Percentiles rank a stretch among this genome's conserved stretches.
Evolutionary conservation across 371 early-diverging fungal genomes (phyloP).

Genomic region (Nematocida sp.): DNA sequence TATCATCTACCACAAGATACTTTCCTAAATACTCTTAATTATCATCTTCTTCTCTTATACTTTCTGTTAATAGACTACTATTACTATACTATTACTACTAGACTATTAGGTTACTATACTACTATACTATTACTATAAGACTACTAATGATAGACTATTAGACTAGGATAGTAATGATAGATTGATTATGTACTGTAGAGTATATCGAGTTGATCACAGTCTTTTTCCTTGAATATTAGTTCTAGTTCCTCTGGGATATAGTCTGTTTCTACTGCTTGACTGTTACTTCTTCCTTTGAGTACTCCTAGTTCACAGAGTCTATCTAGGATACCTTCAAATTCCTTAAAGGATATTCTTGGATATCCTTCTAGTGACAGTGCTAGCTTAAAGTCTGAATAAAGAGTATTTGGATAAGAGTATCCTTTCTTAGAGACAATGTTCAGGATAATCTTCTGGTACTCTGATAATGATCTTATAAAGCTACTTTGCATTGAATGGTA

Average conservation of each 20-base stretch:
- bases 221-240: conserved; percentile 14
- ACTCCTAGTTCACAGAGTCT: conserved; percentile 47
- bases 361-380: conserved; percentile 13
- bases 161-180: background rate
- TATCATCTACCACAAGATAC: no score
- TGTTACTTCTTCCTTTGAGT: conserved; percentile 44
- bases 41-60: no score
- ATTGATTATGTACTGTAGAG: background rate
- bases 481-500: conserved; percentile 48
- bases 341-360: conserved; percentile 48
- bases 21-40: no score
- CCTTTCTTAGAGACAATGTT: conserved; percentile 38
- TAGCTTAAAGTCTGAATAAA: conserved; percentile 25
- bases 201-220: conserved; percentile 27
- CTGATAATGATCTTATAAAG: conserved; percentile 24
- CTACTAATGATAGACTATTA: background rate
- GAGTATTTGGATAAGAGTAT: background rate
- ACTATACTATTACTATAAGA: background rate
- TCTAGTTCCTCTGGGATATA: conserved; percentile 50
- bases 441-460: conserved; percentile 51
- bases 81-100: no score
- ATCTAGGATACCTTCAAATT: conserved; percentile 47
- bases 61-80: no score
- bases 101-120: background rate
- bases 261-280: conserved; percentile 38